Percentiles rank a stretch among this genome's conserved stretches.
phyloP scores from a whole-genome alignment of 192 early-diverging fungal species.

The Coemansia sp. region DNA sequence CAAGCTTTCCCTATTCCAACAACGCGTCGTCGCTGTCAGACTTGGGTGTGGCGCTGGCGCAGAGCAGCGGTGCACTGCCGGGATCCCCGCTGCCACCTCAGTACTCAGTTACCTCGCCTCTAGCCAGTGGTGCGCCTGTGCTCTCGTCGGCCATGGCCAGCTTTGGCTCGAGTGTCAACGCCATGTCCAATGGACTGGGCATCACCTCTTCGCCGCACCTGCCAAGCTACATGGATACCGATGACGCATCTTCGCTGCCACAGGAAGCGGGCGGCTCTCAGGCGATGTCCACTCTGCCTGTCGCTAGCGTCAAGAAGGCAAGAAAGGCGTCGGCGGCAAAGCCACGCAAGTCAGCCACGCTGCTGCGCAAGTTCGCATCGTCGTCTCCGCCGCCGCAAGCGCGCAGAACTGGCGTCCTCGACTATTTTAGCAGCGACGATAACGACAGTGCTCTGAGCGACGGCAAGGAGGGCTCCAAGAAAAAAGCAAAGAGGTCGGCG shows the following conservation, averaged over 20 bases:
- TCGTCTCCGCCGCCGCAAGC: not conserved
- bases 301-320: not conserved
- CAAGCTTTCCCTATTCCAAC: not conserved
- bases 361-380: not conserved
- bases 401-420: not conserved
- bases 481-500: not conserved
- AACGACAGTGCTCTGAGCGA: not conserved
- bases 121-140: not conserved
- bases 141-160: not conserved
- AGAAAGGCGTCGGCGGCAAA: not conserved
- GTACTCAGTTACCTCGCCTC: not conserved
- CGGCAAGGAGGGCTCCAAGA: not conserved
- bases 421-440: slow-evolving; percentile 5
- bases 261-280: not conserved
- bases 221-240: not conserved
- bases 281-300: not conserved
- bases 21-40: not conserved
- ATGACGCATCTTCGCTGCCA: not conserved
- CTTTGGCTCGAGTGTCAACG: not conserved
- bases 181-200: not conserved
- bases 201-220: not conserved
- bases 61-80: not conserved
- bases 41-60: slow-evolving; percentile 1
- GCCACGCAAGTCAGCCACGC: slow-evolving; percentile 8
- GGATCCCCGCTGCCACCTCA: not conserved